These are phyloP conservation scores for Linderina pennispora DNA, from an alignment of 192 early-diverging fungal species.

Conservation along the genomic window DNA sequence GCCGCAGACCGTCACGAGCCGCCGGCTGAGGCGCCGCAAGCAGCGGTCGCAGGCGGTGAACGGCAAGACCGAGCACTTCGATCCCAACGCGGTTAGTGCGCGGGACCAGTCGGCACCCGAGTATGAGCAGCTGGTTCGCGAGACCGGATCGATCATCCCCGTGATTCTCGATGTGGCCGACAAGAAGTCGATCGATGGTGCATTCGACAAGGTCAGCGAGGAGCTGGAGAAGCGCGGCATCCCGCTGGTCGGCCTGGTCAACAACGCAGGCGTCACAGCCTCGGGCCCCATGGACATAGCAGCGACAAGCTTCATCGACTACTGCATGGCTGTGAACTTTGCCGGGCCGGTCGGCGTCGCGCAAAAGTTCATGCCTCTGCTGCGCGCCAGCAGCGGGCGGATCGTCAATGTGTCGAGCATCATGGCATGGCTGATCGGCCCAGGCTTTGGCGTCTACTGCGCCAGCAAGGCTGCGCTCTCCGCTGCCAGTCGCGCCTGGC, in stretches of 20 bases:
- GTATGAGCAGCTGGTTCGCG: not conserved
- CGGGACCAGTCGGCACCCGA: no score
- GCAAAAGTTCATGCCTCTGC: conserved; percentile 44
- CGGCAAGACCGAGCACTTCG: no score
- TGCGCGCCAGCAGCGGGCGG: conserved; percentile 36
- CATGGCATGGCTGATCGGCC: conserved; percentile 46
- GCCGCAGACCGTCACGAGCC: no score
- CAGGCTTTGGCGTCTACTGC: conserved; percentile 49
- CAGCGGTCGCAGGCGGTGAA: not conserved
- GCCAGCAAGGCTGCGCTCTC: conserved; percentile 49
- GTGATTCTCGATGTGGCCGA: conserved; percentile 42
- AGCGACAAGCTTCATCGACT: conserved; percentile 21
- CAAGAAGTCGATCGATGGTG: conserved; percentile 31
- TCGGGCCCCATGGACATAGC: conserved; percentile 45
- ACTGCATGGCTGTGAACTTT: conserved; percentile 47
- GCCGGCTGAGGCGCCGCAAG: not conserved
- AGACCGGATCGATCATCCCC: conserved; percentile 22
- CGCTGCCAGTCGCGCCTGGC: conserved; percentile 39
- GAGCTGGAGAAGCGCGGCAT: conserved; percentile 30
- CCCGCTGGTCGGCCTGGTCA: conserved; percentile 42
- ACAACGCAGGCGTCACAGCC: conserved; percentile 48
- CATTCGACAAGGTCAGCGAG: conserved; percentile 14
- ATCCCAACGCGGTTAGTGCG: no score
- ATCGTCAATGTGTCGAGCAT: conserved; percentile 49
- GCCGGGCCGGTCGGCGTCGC: conserved; percentile 43